A percentile compares a stretch with the other conserved stretches of the same genome.
Conservation (phyloP, 495 filamentous ascomycete genomes). For the Cairneyella variabilis region DNA sequence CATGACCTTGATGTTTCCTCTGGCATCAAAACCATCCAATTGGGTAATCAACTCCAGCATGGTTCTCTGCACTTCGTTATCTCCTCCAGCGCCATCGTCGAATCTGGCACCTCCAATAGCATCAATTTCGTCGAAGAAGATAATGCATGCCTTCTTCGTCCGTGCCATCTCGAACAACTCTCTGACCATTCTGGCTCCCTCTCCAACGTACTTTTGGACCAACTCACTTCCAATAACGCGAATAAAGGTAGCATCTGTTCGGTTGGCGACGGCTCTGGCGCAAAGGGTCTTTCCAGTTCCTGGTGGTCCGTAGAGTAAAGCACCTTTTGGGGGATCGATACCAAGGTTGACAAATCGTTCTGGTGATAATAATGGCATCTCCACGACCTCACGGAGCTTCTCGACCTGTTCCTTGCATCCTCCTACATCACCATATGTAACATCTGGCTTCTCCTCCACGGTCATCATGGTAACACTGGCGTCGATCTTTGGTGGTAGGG, state of each 20-base stretch:
- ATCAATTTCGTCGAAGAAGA: conserved; percentile 99
- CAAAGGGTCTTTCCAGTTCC: conserved; percentile 98
- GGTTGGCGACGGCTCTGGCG: conserved; percentile 92
- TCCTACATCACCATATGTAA: conserved; percentile 97
- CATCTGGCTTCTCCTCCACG: conserved; percentile 98
- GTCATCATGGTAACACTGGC: conserved; percentile 99
- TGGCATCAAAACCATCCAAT: conserved; percentile 92
- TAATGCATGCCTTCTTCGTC: conserved; percentile 99
- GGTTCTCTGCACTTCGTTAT: conserved; percentile 98
- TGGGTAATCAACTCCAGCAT: conserved; percentile 99
- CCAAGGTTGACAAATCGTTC: conserved; percentile 96
- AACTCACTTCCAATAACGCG: conserved; percentile 95
- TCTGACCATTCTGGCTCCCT: conserved; percentile 95
- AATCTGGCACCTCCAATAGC: conserved; percentile 97
- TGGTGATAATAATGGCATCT: conserved; percentile 94
- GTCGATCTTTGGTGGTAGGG: conserved; percentile 98
- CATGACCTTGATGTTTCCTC: conserved; percentile 99
- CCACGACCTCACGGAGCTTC: conserved; percentile 96
- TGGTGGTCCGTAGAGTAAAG: conserved; percentile 92
- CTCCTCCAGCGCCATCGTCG: conserved; percentile 94
- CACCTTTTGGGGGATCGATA: conserved; percentile 98
- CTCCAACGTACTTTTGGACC: conserved; percentile 98
- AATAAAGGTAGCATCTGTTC: conserved; percentile 98
- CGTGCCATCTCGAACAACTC: conserved; percentile 99
- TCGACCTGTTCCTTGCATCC: conserved; percentile 99